These are phyloP conservation scores for Naumovozyma baii DNA, from an alignment of 805 yeast species.

Conservation along the genomic window DNA sequence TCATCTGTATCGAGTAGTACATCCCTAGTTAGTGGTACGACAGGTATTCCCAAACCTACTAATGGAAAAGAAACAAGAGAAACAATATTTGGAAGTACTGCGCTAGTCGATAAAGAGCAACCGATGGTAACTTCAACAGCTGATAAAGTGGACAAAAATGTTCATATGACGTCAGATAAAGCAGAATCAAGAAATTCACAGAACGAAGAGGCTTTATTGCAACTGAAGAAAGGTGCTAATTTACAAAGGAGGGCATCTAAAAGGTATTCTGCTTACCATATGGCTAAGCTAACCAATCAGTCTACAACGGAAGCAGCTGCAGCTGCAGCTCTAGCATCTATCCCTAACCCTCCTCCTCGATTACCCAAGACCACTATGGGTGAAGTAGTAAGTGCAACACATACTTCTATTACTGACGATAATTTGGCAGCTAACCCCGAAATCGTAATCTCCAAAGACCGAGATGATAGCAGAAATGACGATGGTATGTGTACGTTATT, in stretches of 20 bases:
- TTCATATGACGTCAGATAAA: not conserved
- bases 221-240: conserved; percentile 72
- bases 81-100: not conserved
- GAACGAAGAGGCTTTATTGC: conserved; percentile 52
- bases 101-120: not conserved
- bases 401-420: not conserved
- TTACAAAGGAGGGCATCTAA: conserved; percentile 89
- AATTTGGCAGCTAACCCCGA: not conserved
- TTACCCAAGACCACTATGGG: not conserved
- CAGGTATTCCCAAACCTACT: not conserved
- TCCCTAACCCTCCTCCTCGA: not conserved
- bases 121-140: not conserved
- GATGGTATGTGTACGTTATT: conserved; percentile 29
- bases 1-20: conserved; percentile 9
- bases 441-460: too few species aligned
- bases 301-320: conserved; percentile 24
- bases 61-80: not conserved
- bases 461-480: too few species aligned
- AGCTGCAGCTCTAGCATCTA: conserved; percentile 15
- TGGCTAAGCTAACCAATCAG: conserved; percentile 57
- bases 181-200: conserved; percentile 8
- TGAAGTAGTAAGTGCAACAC: not conserved
- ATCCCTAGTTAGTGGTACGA: conserved; percentile 2
- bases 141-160: not conserved
- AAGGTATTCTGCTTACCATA: conserved; percentile 87